Evolutionary conservation across 1,139 yeast genomes (phyloP), one percentile per base, ranked within the genome.

Genomic region (Diutina pseudorugosa): DNA sequence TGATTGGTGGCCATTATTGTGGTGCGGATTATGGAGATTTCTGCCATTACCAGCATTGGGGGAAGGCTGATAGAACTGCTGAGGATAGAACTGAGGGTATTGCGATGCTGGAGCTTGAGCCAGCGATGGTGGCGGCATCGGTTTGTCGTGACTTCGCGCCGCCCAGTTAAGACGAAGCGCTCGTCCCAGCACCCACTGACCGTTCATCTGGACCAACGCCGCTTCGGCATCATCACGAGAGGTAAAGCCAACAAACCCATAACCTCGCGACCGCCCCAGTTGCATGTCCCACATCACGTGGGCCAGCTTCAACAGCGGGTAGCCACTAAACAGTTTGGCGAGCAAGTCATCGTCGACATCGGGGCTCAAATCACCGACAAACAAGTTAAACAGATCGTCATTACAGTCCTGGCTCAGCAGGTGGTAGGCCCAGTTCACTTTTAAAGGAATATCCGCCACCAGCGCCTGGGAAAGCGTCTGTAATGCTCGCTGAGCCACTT

Each of bases 261-360:
- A 90, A 20, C 96, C 95, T 67, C 96, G 76, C 4, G 95, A 86
- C 64, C 95, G 73, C 41, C 95, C 91, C 21, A 95, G 86, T 64
- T 85, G 91, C 95, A 88, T 88, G 66, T 90, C 96, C 96, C 96
- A 89, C 96, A 90, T 90, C 43, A 90, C 96, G 60, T 89, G 91
- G 18, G 96, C 96, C 64, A 88, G 95, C 52, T 81, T 72, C 61
- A 86, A 71, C 4, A 90, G 77, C 20, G 72, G 72, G 64, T 80
- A 86, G 53, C 71, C 71, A n/a, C 72, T 60, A 63, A 90, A 90
- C 7, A 86, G 76, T 50, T 66, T 70, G 52, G 72, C 73, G 57
- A 90, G 73, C 19, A 78, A 66, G 58, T 85, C 95, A 65, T 90
- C 96, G 62, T 86, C 83, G 43, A 90, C 85, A 60, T 90, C 96